Conservation (phyloP, 768 basidiomycete genomes). For the Pseudohyphozyma bogoriensis region DNA sequence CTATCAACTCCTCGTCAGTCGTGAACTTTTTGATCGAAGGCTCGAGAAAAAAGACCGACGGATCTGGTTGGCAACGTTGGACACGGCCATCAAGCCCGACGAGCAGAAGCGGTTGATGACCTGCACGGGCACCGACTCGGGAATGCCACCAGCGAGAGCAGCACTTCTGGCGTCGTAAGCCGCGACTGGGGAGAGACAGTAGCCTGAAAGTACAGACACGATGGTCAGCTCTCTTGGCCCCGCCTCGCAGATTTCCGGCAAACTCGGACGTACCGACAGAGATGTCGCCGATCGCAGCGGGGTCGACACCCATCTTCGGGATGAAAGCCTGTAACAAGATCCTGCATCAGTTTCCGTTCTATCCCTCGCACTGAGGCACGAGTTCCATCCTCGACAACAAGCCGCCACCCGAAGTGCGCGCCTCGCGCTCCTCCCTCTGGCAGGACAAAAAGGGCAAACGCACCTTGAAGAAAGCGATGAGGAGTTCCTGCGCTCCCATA, state of each 20-base stretch:
- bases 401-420: too few relatives aligned
- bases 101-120: slow-evolving; percentile 89
- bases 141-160: slow-evolving; percentile 73
- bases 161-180: slow-evolving; percentile 80
- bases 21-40: too few relatives aligned
- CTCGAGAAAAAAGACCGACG: too few relatives aligned
- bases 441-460: background rate
- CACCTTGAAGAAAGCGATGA: slow-evolving; percentile 25
- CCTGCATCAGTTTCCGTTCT: background rate
- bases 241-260: background rate
- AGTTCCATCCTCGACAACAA: too few relatives aligned
- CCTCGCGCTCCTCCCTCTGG: too few relatives aligned
- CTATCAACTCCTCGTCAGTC: too few relatives aligned
- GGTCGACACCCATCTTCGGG: slow-evolving; percentile 47
- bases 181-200: slow-evolving; percentile 73
- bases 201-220: slow-evolving; percentile 45
- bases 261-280: slow-evolving; percentile 33
- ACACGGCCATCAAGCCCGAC: slow-evolving; percentile 70
- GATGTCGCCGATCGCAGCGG: slow-evolving; percentile 71
- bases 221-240: background rate
- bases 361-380: too few relatives aligned
- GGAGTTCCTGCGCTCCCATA: slow-evolving; percentile 38
- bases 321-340: slow-evolving; percentile 11
- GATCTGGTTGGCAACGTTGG: slow-evolving; percentile 73
- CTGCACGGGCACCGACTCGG: slow-evolving; percentile 55